Evolutionary conservation across 345 rosid genomes (phyloP).

Genomic region (Brassica rapa): DNA sequence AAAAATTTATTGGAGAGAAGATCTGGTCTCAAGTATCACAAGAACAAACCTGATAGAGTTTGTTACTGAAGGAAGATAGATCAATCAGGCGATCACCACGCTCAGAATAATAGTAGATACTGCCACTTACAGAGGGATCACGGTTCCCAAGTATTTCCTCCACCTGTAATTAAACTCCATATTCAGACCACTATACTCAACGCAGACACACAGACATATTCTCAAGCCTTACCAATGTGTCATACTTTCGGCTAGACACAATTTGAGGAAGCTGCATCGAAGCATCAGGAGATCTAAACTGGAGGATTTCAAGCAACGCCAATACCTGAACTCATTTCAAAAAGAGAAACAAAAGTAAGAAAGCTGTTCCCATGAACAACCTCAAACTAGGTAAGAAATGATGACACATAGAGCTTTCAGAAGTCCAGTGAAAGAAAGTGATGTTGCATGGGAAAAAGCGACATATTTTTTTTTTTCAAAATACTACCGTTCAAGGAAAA

Average conservation of each 20-base stretch:
- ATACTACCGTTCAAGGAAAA: slow-evolving; percentile 7
- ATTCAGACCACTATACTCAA: slow-evolving; percentile 7
- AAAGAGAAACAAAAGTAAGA: slow-evolving; percentile 24
- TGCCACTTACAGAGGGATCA: slow-evolving; percentile 69
- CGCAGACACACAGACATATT: not conserved
- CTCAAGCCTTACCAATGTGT: slow-evolving; percentile 59
- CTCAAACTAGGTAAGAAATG: slow-evolving; percentile 11
- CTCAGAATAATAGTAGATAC: slow-evolving; percentile 83
- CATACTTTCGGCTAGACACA: slow-evolving; percentile 62
- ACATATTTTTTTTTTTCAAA: not conserved
- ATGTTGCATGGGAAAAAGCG: not conserved
- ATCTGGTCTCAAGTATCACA: slow-evolving; percentile 3
- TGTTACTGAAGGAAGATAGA: slow-evolving; percentile 70
- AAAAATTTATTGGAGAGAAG: slow-evolving; percentile 25
- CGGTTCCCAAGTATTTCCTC: slow-evolving; percentile 80
- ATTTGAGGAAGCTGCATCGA: slow-evolving; percentile 67
- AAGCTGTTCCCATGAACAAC: slow-evolving; percentile 22
- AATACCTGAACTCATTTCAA: slow-evolving; percentile 57
- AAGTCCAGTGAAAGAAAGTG: slow-evolving; percentile 2
- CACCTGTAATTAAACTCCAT: slow-evolving; percentile 50
- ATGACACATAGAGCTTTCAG: not conserved
- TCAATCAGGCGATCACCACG: slow-evolving; percentile 95
- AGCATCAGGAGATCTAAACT: slow-evolving; percentile 84
- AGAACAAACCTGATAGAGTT: slow-evolving; percentile 81
- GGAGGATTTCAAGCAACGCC: slow-evolving; percentile 83